Base-by-base conservation (phyloP, 352 stramenopile species). In the Phytophthora pinifolia region DNA sequence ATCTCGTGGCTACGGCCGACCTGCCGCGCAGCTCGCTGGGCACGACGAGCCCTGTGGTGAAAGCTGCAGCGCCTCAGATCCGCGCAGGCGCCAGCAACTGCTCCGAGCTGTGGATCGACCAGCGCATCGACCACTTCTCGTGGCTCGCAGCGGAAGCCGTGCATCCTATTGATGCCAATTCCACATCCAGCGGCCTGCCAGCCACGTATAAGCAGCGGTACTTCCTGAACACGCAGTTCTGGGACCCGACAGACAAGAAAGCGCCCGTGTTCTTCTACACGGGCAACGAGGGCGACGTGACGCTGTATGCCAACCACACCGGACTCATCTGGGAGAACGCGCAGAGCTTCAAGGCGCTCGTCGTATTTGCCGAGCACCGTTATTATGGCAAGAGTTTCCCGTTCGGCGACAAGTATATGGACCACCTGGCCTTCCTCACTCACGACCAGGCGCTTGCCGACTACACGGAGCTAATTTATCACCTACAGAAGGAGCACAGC, bases 281-380 rank as follows among this genome's bases (percentile, higher is more conserved):
- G 13, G 94, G 95, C 18, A 98, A 98, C 57, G 96, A 98, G 73
- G 92, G 86, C 25, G 89, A 97, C 50, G 85, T 98, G 31, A 90
- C 88, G 35, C 72, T 97, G 48, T 98, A 98, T 49, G 86, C 97
- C 4, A 97, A 98, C 65, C 74, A 96, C 46, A 98, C 93, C 18
- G 92, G 92, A 54, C 78, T 98, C 38, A 98, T 99, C 63, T 98
- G 90, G 89, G 90, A 98, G 65, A 86, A 96, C 37, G 96, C 94
- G 7, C 62, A 77, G 20, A 63, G 77, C 13, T 96, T 98, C 51
- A 77, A 86, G 29, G 93, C 94, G 8, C 66, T 96, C 4, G 59
- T 98, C 6, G 92, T 98, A 12, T 98, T 98, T 70, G 91, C 89
- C 0, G 96, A 98, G 65, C 96, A 99, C 70, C 87, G 96, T 0